Evolutionary conservation across 495 filamentous ascomycete species (phyloP).

Genomic region (Hypoxylon fuscum): DNA sequence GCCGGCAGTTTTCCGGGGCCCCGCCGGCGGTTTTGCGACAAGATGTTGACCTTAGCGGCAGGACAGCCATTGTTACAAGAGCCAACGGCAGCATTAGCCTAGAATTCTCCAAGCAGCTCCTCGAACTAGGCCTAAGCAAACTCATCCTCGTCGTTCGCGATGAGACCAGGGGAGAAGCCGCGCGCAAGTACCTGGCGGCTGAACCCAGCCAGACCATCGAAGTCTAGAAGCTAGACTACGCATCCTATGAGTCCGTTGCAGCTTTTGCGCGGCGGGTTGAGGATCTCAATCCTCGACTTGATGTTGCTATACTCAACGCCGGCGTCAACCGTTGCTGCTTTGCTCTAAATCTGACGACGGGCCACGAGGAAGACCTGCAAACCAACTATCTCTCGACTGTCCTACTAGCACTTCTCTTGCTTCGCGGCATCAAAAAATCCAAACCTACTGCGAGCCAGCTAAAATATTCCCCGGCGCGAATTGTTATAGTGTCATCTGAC

Average conservation of each 20-base stretch:
- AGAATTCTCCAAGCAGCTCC: conserved; percentile 56
- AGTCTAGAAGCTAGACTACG: conserved; percentile 60
- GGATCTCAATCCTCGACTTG: conserved; percentile 43
- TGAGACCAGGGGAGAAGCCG: conserved; percentile 53
- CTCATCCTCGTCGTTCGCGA: conserved; percentile 63
- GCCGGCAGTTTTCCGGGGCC: conserved; percentile 1
- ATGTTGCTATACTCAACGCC: conserved; percentile 58
- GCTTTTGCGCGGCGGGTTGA: conserved; percentile 49
- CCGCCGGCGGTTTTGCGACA: background rate
- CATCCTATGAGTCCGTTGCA: conserved; percentile 48
- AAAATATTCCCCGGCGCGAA: conserved; percentile 34
- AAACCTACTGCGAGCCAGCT: conserved; percentile 8
- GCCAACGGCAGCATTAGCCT: conserved; percentile 60
- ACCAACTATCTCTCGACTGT: conserved; percentile 54
- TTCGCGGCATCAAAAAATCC: conserved; percentile 49
- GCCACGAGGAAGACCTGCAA: conserved; percentile 50
- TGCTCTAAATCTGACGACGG: conserved; percentile 25
- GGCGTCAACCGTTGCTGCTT: conserved; percentile 37
- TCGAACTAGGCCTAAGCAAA: conserved; percentile 47
- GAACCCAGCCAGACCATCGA: conserved; percentile 41
- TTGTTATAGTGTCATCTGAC: conserved; percentile 48
- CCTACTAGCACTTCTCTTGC: conserved; percentile 51
- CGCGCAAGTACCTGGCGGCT: conserved; percentile 36
- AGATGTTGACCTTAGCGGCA: conserved; percentile 42
- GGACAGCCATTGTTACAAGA: conserved; percentile 58